Evolutionary conservation across 2,329 filamentous ascomycete species (phyloP).

Genomic region (Colletotrichum gloeosporioides): DNA sequence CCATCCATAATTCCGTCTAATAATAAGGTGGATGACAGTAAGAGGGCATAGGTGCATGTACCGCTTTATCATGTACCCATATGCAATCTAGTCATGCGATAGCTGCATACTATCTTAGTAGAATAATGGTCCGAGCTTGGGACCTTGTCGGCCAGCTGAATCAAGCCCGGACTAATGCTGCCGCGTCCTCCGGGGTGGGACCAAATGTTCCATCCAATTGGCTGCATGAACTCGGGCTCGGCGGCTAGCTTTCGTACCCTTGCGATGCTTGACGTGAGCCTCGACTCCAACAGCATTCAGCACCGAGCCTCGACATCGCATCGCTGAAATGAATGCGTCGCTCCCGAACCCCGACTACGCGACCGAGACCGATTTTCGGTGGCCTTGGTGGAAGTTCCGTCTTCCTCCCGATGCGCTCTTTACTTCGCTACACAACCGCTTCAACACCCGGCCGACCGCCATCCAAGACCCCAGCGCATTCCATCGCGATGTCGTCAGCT

Average conservation of each 20-base stretch:
- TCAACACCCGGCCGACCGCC: background rate
- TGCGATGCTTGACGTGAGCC: background rate
- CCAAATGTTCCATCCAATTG: no score
- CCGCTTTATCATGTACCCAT: background rate
- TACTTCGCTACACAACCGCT: background rate
- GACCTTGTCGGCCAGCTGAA: no score
- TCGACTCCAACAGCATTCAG: background rate
- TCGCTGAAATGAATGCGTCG: background rate
- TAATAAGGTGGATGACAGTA: background rate
- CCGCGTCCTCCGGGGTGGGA: no score
- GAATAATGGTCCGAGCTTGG: background rate
- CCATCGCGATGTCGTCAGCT: background rate
- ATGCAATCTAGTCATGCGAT: background rate
- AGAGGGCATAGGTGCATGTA: background rate
- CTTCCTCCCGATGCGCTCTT: background rate
- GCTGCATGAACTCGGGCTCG: no score
- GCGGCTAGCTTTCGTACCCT: no score
- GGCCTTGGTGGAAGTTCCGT: background rate
- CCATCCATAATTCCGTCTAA: no score
- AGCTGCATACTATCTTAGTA: background rate
- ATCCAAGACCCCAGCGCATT: background rate
- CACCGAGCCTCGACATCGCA: background rate
- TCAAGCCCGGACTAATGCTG: background rate
- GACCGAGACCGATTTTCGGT: background rate
- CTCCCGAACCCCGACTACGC: background rate